Percentiles rank a stretch among this genome's conserved stretches.
These are phyloP conservation scores for Terana coerulea DNA, from an alignment of 768 basidiomycete species.

Conservation along the genomic window DNA sequence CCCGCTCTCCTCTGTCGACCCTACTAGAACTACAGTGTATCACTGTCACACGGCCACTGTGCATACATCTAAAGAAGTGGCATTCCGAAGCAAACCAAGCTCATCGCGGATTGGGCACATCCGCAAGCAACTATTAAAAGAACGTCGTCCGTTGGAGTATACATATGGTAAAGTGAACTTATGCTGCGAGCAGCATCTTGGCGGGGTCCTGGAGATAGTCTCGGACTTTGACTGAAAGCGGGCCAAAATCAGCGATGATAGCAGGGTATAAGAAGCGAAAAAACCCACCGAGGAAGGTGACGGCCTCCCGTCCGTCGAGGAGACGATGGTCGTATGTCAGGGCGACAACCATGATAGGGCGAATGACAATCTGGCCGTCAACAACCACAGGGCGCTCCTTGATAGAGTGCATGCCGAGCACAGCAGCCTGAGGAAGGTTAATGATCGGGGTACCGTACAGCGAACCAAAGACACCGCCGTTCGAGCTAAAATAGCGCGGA, in stretches of 20 bases:
- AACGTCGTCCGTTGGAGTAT: too few relatives aligned
- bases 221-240: slow-evolving; percentile 71
- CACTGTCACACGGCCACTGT: too few relatives aligned
- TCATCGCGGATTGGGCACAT: too few relatives aligned
- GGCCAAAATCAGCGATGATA: not conserved
- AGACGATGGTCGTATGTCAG: slow-evolving; percentile 95
- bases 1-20: too few relatives aligned
- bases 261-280: not conserved
- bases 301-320: slow-evolving; percentile 93
- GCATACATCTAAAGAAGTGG: too few relatives aligned
- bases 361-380: slow-evolving; percentile 91
- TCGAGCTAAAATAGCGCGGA: slow-evolving; percentile 57
- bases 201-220: slow-evolving; percentile 95
- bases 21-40: too few relatives aligned
- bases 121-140: too few relatives aligned
- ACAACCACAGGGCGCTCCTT: slow-evolving; percentile 90
- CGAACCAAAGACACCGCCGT: slow-evolving; percentile 97
- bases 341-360: slow-evolving; percentile 94
- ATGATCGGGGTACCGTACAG: slow-evolving; percentile 99
- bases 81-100: too few relatives aligned
- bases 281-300: slow-evolving; percentile 90
- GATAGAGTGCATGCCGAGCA: slow-evolving; percentile 96
- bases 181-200: slow-evolving; percentile 79
- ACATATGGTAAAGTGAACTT: too few relatives aligned
- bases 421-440: slow-evolving; percentile 93